phyloP scores from a whole-genome alignment of 495 filamentous ascomycete genomes.

The Penicillium manginii region DNA sequence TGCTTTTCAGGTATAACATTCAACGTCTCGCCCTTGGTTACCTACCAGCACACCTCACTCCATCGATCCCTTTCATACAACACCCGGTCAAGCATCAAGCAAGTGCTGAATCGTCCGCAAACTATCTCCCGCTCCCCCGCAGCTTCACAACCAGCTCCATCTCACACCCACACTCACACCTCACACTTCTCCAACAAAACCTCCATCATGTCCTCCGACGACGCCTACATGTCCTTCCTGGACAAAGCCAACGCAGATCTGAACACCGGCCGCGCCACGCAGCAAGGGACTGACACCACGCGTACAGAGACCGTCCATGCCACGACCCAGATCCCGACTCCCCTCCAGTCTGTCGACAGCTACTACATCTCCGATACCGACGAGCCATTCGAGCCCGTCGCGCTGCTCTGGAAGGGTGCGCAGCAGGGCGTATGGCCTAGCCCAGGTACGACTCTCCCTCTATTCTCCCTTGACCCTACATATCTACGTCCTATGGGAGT shows the following conservation, averaged over 20 bases:
- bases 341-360: slow-evolving; percentile 59
- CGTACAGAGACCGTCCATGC: slow-evolving; percentile 56
- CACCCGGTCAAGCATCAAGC: not conserved
- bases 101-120: not conserved
- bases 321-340: slow-evolving; percentile 54
- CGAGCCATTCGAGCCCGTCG: slow-evolving; percentile 80
- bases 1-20: not conserved
- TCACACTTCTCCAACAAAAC: slow-evolving; percentile 28
- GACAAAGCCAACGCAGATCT: slow-evolving; percentile 81
- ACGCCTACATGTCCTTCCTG: slow-evolving; percentile 78
- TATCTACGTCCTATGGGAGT: not conserved
- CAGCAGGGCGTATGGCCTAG: slow-evolving; percentile 58
- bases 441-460: slow-evolving; percentile 50
- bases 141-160: slow-evolving; percentile 2
- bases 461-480: slow-evolving; percentile 9
- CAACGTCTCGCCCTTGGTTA: not conserved
- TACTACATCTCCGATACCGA: slow-evolving; percentile 82
- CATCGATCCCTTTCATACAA: not conserved
- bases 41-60: not conserved
- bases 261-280: slow-evolving; percentile 40
- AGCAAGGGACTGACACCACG: slow-evolving; percentile 36
- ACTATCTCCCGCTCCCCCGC: slow-evolving; percentile 14
- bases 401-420: slow-evolving; percentile 62
- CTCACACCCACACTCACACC: slow-evolving; percentile 1
- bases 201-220: slow-evolving; percentile 71